Evolutionary conservation across 306 rosid genomes (phyloP).

Genomic region (Castanea sativa): DNA sequence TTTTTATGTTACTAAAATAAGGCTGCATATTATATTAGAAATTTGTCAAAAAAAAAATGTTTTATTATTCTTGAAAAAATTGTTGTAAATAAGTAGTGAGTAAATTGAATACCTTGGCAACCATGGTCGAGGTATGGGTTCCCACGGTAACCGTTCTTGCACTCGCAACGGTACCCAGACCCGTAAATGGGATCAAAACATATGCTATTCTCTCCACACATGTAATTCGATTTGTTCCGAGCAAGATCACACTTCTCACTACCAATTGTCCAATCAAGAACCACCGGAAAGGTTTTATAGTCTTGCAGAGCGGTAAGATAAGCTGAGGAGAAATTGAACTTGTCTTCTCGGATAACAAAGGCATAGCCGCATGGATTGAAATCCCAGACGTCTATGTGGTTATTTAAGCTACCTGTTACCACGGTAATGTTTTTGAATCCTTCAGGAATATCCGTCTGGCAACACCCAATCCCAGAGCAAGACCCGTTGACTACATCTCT

Average conservation of each 20-base stretch:
- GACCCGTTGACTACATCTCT: background rate
- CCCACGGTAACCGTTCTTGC: slow-evolving; percentile 20
- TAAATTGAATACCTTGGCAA: slow-evolving; percentile 16
- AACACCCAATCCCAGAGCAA: background rate
- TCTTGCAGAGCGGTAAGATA: too few relatives aligned
- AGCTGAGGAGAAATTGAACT: too few relatives aligned
- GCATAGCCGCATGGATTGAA: slow-evolving; percentile 14
- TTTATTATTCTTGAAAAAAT: background rate
- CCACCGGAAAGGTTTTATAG: too few relatives aligned
- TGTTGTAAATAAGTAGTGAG: too few relatives aligned
- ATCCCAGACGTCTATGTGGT: accelerated
- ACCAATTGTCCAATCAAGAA: too few relatives aligned
- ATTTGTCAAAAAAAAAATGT: background rate
- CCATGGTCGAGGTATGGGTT: slow-evolving; percentile 22
- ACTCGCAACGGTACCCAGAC: slow-evolving; percentile 24
- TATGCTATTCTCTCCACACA: accelerated
- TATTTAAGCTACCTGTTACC: background rate
- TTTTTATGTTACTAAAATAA: too few relatives aligned
- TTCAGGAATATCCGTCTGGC: accelerated
- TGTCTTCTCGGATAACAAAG: too few relatives aligned
- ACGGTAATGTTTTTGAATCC: background rate
- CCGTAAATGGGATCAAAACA: accelerated
- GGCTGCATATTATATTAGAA: too few relatives aligned
- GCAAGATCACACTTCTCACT: too few relatives aligned
- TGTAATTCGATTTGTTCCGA: too few relatives aligned